A percentile compares a stretch with the other conserved stretches of the same genome.
Evolutionary conservation across 2,329 filamentous ascomycete genomes (phyloP).

Genomic region (Fusarium graminum): DNA sequence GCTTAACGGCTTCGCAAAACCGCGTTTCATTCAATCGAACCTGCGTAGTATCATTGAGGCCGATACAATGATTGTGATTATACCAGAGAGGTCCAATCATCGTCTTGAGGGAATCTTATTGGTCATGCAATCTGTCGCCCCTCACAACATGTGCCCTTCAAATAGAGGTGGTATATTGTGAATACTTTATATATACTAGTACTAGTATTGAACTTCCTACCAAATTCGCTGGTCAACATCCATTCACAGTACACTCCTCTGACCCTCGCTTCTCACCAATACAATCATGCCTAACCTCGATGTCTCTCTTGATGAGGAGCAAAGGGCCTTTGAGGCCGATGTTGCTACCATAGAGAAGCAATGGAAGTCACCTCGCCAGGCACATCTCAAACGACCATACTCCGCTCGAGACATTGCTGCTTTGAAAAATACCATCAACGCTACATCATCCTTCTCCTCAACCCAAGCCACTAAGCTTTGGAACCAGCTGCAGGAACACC

Average conservation of each 20-base stretch:
- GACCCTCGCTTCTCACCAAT: too few relatives aligned
- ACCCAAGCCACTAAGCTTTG: neutral
- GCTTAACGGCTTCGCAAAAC: neutral
- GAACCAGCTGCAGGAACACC: neutral
- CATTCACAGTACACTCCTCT: too few relatives aligned
- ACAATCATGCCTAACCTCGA: too few relatives aligned
- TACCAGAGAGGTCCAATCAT: too few relatives aligned
- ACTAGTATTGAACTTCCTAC: too few relatives aligned
- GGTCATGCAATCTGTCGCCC: too few relatives aligned
- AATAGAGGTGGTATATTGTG: too few relatives aligned
- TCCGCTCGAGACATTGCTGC: neutral
- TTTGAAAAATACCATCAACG: neutral
- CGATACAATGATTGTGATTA: neutral
- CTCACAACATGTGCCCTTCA: too few relatives aligned
- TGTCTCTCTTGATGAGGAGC: too few relatives aligned
- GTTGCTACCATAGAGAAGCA: neutral
- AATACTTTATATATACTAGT: too few relatives aligned
- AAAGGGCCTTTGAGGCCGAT: neutral
- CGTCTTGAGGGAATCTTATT: neutral
- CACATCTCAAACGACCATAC: neutral
- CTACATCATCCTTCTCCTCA: neutral
- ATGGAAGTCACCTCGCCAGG: neutral
- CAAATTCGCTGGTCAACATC: too few relatives aligned
- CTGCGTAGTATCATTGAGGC: neutral
- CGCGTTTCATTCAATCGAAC: neutral